Evolutionary conservation across 306 rosid genomes (phyloP).

Genomic region (Rosa chinensis): DNA sequence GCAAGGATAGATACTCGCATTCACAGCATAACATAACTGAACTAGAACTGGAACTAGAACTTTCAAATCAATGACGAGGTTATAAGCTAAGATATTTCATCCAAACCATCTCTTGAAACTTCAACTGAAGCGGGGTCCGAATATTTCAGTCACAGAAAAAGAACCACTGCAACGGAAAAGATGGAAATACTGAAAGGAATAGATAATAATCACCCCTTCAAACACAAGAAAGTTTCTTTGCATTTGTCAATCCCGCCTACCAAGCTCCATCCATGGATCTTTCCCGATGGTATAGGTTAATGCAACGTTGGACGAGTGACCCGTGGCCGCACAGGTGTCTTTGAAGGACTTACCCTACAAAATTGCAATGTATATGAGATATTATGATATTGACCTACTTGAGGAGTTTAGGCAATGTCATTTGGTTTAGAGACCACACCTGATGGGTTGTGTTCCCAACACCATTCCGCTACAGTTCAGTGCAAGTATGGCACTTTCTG

Average conservation of each 20-base stretch:
- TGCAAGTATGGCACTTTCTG: constrained; percentile 90
- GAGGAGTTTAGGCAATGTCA: constrained; percentile 1
- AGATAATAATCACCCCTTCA: constrained; percentile 55
- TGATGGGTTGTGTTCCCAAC: constrained; percentile 83
- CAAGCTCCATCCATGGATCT: constrained; percentile 33
- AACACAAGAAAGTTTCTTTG: constrained; percentile 36
- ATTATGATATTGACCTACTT: constrained; percentile 9
- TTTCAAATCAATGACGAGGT: background rate
- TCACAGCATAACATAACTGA: background rate
- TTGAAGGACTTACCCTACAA: constrained; percentile 95
- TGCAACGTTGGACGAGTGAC: constrained; percentile 55
- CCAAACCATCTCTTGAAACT: constrained; percentile 50
- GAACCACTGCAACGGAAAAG: constrained; percentile 45
- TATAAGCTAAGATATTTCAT: constrained; percentile 21
- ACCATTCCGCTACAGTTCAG: constrained; percentile 91
- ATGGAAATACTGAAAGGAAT: constrained; percentile 48
- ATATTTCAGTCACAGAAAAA: constrained; percentile 41
- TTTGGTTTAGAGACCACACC: constrained; percentile 41
- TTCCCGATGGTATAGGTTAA: constrained; percentile 26
- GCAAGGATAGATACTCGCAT: constrained; percentile 1
- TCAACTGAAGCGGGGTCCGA: constrained; percentile 50
- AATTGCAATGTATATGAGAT: constrained; percentile 22
- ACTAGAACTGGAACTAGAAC: constrained; percentile 13
- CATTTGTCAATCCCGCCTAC: constrained; percentile 36
- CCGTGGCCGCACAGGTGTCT: constrained; percentile 97